These are phyloP conservation scores for Fonsecaea pedrosoi DNA, from an alignment of 2,329 filamentous ascomycete genomes.

Conservation along the genomic window DNA sequence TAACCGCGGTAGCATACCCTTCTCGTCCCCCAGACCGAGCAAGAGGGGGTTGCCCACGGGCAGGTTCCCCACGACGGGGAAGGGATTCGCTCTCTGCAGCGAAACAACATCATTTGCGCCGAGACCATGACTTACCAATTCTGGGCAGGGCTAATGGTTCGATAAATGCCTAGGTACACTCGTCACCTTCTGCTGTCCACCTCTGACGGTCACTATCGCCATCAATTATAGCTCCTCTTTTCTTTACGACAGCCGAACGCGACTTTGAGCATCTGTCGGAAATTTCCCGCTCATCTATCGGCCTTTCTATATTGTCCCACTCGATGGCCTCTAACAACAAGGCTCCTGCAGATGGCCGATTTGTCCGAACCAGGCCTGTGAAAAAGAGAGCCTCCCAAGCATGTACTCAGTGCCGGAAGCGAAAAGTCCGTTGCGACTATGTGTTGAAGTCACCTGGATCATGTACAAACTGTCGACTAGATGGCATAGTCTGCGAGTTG, in stretches of 20 bases:
- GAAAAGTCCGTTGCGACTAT: constrained; percentile 20
- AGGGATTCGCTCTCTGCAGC: neutral
- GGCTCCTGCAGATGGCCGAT: constrained; percentile 4
- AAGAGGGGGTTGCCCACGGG: neutral
- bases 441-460: constrained; percentile 2
- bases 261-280: neutral
- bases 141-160: neutral
- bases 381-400: constrained; percentile 20
- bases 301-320: neutral
- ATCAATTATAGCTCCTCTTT: neutral
- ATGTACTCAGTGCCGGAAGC: constrained; percentile 16
- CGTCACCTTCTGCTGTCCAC: neutral
- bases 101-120: neutral
- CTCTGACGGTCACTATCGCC: neutral
- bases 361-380: constrained; percentile 14
- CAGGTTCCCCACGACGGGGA: neutral
- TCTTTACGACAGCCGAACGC: neutral
- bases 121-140: neutral
- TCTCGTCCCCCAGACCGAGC: neutral
- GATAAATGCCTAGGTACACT: constrained; percentile 2
- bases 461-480: constrained; percentile 20
- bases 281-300: neutral
- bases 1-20: neutral
- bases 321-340: constrained; percentile 3
- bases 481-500: constrained; percentile 14